Evolutionary conservation across 345 rosid genomes (phyloP).

Genomic region (Syzygium jambos): DNA sequence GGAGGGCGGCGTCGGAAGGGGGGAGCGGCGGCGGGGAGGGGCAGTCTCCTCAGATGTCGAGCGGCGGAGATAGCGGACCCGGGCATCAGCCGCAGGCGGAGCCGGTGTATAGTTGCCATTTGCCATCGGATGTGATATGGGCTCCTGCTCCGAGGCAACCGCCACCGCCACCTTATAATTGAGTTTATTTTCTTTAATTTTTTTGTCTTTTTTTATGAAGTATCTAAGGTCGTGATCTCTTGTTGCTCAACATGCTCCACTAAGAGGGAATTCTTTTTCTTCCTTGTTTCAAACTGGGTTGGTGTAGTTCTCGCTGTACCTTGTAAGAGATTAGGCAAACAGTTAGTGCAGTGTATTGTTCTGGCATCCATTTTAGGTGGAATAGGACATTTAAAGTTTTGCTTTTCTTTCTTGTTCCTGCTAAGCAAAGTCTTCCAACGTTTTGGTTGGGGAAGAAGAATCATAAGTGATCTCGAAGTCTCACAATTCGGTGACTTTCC

Average conservation of each 20-base stretch:
- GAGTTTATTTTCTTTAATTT: background rate
- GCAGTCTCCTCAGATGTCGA: constrained; percentile 43
- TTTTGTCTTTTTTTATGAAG: background rate
- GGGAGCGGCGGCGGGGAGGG: constrained; percentile 28
- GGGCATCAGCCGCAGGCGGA: background rate
- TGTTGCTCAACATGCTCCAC: background rate
- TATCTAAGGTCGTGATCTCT: background rate
- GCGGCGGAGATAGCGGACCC: constrained; percentile 22
- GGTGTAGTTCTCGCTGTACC: background rate
- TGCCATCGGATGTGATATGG: constrained; percentile 7
- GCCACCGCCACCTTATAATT: background rate
- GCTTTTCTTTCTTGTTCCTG: background rate
- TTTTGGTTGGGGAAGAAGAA: background rate
- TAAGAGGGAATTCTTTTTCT: background rate
- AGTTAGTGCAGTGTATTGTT: background rate
- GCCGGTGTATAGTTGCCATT: background rate
- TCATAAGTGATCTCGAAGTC: background rate
- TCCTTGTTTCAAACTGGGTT: background rate
- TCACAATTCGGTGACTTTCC: background rate
- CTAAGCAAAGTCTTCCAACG: background rate
- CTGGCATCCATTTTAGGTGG: background rate
- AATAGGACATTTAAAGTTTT: background rate
- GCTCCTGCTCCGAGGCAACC: background rate
- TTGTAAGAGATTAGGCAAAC: background rate
- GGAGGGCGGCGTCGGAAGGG: constrained; percentile 29